Percentiles rank a stretch among this genome's conserved stretches.
Conservation (phyloP, 1,284 basidiomycete genomes). For the Pseudomicrostroma phylloplanum region DNA sequence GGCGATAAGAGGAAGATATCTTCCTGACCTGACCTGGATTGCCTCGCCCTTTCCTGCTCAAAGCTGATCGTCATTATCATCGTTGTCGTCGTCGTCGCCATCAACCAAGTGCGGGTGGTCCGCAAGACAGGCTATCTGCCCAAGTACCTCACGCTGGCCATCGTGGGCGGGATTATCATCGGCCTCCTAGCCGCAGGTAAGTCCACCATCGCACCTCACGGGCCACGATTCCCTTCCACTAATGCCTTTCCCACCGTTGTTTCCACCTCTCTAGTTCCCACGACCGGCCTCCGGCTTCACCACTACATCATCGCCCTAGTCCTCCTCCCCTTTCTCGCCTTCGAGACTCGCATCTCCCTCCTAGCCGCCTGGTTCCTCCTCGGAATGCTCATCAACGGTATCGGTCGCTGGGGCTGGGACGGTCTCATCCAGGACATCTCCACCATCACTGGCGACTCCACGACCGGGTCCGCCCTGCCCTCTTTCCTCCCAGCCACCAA, state of each 20-base stretch:
- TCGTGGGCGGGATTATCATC: slow-evolving; percentile 62
- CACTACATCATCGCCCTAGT: slow-evolving; percentile 67
- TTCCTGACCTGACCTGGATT: no score
- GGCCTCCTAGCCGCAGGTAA: slow-evolving; percentile 60
- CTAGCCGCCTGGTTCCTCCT: slow-evolving; percentile 63
- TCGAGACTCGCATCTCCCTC: slow-evolving; percentile 70
- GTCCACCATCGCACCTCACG: no score
- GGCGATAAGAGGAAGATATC: no score
- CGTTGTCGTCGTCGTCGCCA: slow-evolving; percentile 51
- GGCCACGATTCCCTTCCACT: no score
- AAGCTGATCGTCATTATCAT: slow-evolving; percentile 67
- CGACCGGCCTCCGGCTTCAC: slow-evolving; percentile 49
- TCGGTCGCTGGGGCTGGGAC: slow-evolving; percentile 57
- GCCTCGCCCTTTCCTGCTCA: slow-evolving; percentile 61
- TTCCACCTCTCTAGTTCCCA: slow-evolving; percentile 55
- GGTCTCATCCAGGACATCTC: slow-evolving; percentile 70
- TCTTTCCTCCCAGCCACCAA: slow-evolving; percentile 59
- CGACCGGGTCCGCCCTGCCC: slow-evolving; percentile 63
- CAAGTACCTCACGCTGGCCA: slow-evolving; percentile 56
- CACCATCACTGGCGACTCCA: slow-evolving; percentile 70
- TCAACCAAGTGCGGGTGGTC: slow-evolving; percentile 76
- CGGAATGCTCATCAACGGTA: slow-evolving; percentile 63
- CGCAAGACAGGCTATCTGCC: slow-evolving; percentile 74
- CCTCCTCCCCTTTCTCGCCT: slow-evolving; percentile 70
- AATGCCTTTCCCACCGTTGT: no score